These are phyloP conservation scores for Salix udensis DNA, from an alignment of 345 rosid genomes.

Conservation along the genomic window DNA sequence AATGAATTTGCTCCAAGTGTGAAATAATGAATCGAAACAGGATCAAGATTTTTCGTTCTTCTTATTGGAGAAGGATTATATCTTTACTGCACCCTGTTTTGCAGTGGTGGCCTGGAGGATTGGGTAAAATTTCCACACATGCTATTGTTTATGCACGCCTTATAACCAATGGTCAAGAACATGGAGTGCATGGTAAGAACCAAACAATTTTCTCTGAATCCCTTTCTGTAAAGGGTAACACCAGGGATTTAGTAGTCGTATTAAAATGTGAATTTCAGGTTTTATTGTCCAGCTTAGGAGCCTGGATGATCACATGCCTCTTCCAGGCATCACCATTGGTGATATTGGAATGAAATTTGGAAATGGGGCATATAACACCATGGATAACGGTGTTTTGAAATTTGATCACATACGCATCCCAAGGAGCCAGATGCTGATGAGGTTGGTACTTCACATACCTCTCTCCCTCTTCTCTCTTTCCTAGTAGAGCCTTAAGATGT, in stretches of 20 bases:
- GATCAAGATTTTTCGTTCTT: neutral
- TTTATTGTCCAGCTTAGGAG: constrained; percentile 92
- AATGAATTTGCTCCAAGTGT: neutral
- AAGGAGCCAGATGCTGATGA: constrained; percentile 88
- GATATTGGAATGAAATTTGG: constrained; percentile 97
- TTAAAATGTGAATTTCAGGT: constrained; percentile 46
- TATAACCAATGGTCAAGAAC: constrained; percentile 61
- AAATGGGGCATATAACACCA: constrained; percentile 81
- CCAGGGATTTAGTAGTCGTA: constrained; percentile 15
- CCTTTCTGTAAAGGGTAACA: neutral
- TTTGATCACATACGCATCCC: constrained; percentile 94
- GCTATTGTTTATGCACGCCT: constrained; percentile 93
- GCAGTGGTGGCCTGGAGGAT: constrained; percentile 99
- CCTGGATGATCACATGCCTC: constrained; percentile 93
- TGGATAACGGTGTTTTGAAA: constrained; percentile 93
- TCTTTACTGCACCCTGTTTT: constrained; percentile 11
- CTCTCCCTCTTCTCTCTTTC: constrained; percentile 8
- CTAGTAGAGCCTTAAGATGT: neutral
- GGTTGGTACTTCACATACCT: constrained; percentile 40
- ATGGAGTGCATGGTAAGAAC: constrained; percentile 84
- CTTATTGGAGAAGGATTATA: neutral
- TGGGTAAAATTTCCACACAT: constrained; percentile 93
- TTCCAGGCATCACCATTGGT: constrained; percentile 85
- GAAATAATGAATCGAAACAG: neutral
- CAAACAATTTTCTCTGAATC: neutral